Evolutionary conservation across 225 moss, liverwort and hornwort species (phyloP), one percentile per base, ranked within the genome.

Genomic region (Polytrichum formosum): DNA sequence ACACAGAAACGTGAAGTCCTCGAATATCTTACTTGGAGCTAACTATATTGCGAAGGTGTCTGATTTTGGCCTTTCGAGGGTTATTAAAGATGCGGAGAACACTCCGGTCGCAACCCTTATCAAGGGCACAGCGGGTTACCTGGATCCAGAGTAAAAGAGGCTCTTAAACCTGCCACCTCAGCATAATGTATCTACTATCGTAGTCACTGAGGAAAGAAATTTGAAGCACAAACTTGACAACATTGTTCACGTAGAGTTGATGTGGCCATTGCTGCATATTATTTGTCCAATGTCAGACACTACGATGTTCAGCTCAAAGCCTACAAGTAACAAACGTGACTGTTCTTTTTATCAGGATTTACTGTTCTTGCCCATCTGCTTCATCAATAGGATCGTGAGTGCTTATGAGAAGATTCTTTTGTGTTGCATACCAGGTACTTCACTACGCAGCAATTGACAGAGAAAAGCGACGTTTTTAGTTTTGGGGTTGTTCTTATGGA

Each of bases 391-490:
- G 46, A 46, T 46, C 46, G 46, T 46, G 46, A 46, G 46, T 46
- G 30, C 37, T 60, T 62, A 23, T 22, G 20, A 58, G 23, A 23
- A 58, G 23, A 58, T 27, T 10, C 26, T 53, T 28, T 58, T 35
- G 23, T 53, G 19, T 77, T 55, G 74, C 63, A 58, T 66, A 7
- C 46, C 62, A 92, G 92, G 81, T 92, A 88, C 81, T 90, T 80
- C 81, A 60, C 73, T 60, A 81, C 86, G 7, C 21, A 64, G 54
- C 84, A 87, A 70, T 70, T 92, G 74, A 90, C 84, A 55, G 88
- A 92, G 18, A 86, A 84, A 70, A 92, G 90, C 77, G 92, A 92
- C 61, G 90, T 92, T 5, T 92, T 88, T 73, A 92, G 90, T 73
- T 92, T 92, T 66, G 92, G 90, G 67, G 88, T 92, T 55, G 82